Evolutionary conservation across 129 eudicot species (phyloP).

Genomic region (Cynara cardunculus): DNA sequence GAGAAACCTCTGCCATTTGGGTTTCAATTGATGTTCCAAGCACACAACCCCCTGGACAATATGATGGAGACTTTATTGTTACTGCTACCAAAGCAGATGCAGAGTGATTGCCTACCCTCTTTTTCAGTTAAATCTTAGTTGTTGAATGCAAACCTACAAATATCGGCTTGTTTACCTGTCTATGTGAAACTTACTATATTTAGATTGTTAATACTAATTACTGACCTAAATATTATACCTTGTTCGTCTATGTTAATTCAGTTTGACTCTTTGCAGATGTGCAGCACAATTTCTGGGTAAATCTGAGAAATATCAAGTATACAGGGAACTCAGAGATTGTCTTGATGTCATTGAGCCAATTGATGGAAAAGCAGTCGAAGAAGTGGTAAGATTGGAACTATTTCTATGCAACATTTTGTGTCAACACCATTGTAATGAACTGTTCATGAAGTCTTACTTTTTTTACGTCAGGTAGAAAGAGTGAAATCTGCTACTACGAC

Average conservation of each 20-base stretch:
- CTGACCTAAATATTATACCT: background rate
- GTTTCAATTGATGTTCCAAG: constrained; percentile 78
- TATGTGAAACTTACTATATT: constrained; percentile 10
- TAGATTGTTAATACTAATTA: constrained; percentile 7
- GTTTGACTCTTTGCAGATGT: constrained; percentile 54
- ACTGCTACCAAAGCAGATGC: constrained; percentile 74
- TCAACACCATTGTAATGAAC: constrained; percentile 2
- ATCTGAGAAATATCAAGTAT: constrained; percentile 76
- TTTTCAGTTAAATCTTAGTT: constrained; percentile 41
- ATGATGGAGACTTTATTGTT: constrained; percentile 82
- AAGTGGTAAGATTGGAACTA: constrained; percentile 57
- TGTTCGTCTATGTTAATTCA: constrained; percentile 12
- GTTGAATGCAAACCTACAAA: background rate
- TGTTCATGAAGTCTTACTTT: constrained; percentile 7
- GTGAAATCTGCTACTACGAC: constrained; percentile 73
- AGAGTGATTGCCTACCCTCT: constrained; percentile 76
- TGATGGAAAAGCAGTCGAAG: constrained; percentile 66
- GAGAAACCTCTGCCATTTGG: constrained; percentile 88
- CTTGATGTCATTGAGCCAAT: constrained; percentile 76
- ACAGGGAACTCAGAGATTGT: constrained; percentile 68
- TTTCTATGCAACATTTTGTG: constrained; percentile 10
- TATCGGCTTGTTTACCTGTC: constrained; percentile 14
- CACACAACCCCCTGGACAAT: constrained; percentile 81
- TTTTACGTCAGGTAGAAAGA: constrained; percentile 63
- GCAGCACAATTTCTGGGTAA: constrained; percentile 50